phyloP scores from a whole-genome alignment of 2,329 filamentous ascomycete species.

The Pseudocercospora cruenta region DNA sequence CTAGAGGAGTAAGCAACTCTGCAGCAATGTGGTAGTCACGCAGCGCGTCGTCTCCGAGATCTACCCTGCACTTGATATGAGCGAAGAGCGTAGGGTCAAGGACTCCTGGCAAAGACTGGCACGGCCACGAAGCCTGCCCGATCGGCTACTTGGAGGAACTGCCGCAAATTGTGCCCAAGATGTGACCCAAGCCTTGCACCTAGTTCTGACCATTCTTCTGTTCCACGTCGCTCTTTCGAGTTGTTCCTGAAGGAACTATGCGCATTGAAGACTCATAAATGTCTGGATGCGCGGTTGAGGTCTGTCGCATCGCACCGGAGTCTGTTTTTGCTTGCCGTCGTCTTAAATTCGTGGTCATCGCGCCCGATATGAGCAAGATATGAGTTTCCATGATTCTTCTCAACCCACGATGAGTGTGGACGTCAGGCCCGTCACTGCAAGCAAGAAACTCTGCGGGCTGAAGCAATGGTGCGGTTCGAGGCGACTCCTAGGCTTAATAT shows the following conservation, averaged over 20 bases:
- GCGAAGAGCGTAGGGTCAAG: no score
- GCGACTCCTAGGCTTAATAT: neutral
- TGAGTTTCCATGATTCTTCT: neutral
- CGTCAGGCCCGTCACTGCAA: neutral
- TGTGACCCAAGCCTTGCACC: neutral
- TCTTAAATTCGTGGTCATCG: neutral
- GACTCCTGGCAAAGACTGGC: no score
- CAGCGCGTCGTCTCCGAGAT: no score
- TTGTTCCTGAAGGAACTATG: neutral
- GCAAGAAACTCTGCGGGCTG: neutral
- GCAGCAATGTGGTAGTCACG: no score
- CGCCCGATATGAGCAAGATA: neutral
- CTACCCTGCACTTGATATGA: no score
- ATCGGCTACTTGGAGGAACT: neutral
- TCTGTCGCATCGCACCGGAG: neutral
- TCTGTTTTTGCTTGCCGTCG: neutral
- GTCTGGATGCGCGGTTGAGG: neutral
- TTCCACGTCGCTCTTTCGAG: neutral
- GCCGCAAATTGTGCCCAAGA: neutral
- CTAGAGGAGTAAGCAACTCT: no score
- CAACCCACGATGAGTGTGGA: neutral
- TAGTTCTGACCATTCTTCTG: neutral
- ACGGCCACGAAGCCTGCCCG: no score
- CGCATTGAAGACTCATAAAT: neutral
- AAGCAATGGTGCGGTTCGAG: neutral